phyloP scores from a whole-genome alignment of 2,329 filamentous ascomycete genomes.

The Aspergillus tanneri region DNA sequence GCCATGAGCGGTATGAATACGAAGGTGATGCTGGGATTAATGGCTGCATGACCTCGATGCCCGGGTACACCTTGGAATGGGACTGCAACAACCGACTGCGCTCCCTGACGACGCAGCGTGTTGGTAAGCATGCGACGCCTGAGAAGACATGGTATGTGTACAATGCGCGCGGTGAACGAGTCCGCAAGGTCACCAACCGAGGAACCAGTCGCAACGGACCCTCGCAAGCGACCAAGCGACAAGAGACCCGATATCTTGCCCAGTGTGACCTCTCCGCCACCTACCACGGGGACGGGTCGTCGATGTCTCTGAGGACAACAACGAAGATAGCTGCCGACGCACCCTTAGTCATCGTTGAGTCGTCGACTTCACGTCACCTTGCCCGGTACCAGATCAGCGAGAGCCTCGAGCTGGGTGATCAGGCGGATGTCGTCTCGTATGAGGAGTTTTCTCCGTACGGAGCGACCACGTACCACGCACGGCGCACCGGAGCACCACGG shows the following conservation, averaged over 20 bases:
- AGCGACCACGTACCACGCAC: too few species aligned
- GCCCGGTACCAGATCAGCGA: not conserved
- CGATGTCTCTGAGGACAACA: not conserved
- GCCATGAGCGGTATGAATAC: too few species aligned
- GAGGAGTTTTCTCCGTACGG: too few species aligned
- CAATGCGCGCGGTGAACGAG: not conserved
- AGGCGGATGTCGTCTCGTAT: too few species aligned
- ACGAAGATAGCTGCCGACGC: too few species aligned
- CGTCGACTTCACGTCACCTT: not conserved
- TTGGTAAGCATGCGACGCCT: not conserved
- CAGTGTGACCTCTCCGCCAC: not conserved
- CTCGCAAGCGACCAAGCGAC: not conserved
- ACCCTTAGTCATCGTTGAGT: too few species aligned
- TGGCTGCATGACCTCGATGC: conserved; percentile 3
- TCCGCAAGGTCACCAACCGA: not conserved
- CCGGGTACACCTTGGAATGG: not conserved
- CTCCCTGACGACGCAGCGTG: not conserved
- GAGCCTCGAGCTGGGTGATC: too few species aligned
- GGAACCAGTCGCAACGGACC: too few species aligned
- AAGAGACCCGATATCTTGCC: not conserved
- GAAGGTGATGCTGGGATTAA: too few species aligned
- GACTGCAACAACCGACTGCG: not conserved
- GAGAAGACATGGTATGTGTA: conserved; percentile 1
- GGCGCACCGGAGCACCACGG: not conserved
- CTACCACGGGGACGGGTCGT: not conserved